Percentiles rank a stretch among this genome's conserved stretches.
phyloP scores from a whole-genome alignment of 192 early-diverging fungal species.

The Neocallimastix lanati region DNA sequence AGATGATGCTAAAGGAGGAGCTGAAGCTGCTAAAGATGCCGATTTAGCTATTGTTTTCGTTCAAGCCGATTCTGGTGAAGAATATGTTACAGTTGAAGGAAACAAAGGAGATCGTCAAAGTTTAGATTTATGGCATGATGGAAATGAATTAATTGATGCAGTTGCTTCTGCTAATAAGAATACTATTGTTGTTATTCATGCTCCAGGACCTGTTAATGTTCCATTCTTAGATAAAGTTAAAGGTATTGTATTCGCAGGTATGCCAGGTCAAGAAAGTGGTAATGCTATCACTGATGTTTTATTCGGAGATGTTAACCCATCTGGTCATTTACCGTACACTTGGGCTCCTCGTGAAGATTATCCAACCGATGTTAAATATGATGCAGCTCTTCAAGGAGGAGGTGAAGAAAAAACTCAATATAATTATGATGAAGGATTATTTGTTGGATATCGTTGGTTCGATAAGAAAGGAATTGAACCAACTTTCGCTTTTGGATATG shows the following conservation, averaged over 20 bases:
- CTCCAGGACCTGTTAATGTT: constrained; percentile 28
- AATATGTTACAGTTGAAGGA: background rate
- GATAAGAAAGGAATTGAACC: too few species aligned
- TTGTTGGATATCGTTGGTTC: too few species aligned
- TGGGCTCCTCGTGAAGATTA: too few species aligned
- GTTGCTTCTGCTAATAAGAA: constrained; percentile 15
- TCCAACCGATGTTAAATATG: too few species aligned
- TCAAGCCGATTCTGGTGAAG: background rate
- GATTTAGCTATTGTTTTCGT: constrained; percentile 17
- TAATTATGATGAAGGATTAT: too few species aligned
- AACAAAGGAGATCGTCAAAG: constrained; percentile 7
- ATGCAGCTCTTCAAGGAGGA: too few species aligned
- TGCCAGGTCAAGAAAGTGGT: constrained; percentile 49
- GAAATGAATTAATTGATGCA: constrained; percentile 14
- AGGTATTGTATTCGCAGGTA: constrained; percentile 26
- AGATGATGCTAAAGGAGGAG: background rate
- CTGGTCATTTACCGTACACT: constrained; percentile 44
- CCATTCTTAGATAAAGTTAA: constrained; percentile 19
- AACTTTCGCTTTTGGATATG: too few species aligned
- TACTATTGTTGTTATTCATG: constrained; percentile 19
- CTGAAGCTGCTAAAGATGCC: constrained; percentile 6
- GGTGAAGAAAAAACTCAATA: too few species aligned
- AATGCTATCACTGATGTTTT: constrained; percentile 51
- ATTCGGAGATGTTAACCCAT: constrained; percentile 46
- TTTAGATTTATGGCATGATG: constrained; percentile 11